Conservation (phyloP, 1,284 basidiomycete genomes). For the Leccinum subfulvum region DNA sequence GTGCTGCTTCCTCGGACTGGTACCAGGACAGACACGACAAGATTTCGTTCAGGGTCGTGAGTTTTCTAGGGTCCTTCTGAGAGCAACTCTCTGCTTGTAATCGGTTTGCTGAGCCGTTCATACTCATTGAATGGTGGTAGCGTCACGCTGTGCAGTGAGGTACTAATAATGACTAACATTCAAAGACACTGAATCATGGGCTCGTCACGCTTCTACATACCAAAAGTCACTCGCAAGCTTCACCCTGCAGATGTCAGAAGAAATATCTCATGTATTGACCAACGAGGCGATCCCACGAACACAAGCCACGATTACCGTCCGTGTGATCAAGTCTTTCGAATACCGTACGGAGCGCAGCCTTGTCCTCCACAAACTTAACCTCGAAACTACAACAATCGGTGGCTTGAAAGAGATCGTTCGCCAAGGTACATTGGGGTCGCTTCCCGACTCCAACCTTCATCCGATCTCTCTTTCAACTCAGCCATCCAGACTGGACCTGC, state of each 20-base stretch:
- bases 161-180: no score
- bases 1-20: conserved; percentile 74
- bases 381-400: conserved; percentile 75
- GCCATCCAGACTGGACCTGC: conserved; percentile 70
- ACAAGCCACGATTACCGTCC: conserved; percentile 81
- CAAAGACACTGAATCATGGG: no score
- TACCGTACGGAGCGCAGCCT: conserved; percentile 89
- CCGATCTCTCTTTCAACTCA: conserved; percentile 33
- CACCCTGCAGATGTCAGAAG: conserved; percentile 34
- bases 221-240: conserved; percentile 14
- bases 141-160: no score
- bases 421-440: conserved; percentile 47
- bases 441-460: conserved; percentile 1
- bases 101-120: conserved; percentile 12
- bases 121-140: conserved; percentile 12
- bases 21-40: conserved; percentile 70
- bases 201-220: background rate
- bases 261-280: conserved; percentile 56
- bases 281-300: conserved; percentile 69
- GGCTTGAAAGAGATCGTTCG: conserved; percentile 71
- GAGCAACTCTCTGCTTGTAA: conserved; percentile 10
- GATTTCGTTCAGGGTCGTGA: conserved; percentile 67
- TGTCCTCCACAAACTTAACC: conserved; percentile 80
- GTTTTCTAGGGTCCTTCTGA: conserved; percentile 45
- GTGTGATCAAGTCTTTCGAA: conserved; percentile 94